Evolutionary conservation across 2,329 filamentous ascomycete genomes (phyloP).

Genomic region (Rachicladosporium sp.): DNA sequence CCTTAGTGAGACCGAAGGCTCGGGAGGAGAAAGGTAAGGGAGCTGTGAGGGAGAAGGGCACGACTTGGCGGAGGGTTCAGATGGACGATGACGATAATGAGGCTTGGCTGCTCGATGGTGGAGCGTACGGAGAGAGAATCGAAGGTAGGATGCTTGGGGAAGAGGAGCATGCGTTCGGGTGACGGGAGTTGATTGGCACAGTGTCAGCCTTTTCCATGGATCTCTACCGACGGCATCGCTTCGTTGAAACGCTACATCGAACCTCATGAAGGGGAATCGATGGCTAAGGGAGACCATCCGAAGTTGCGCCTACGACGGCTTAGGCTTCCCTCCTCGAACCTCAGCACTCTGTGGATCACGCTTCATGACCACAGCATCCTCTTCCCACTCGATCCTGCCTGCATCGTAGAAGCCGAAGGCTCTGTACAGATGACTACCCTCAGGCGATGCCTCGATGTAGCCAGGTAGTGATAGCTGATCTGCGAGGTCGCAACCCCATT

Average conservation of each 20-base stretch:
- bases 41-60: conserved; percentile 28
- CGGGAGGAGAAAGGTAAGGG: conserved; percentile 42
- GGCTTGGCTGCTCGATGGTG: conserved; percentile 41
- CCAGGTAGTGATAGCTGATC: conserved; percentile 19
- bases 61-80: conserved; percentile 38
- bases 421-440: conserved; percentile 16
- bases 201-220: too few relatives aligned
- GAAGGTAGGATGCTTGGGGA: conserved; percentile 14
- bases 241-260: too few relatives aligned
- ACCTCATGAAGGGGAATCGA: too few relatives aligned
- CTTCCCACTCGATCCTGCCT: too few relatives aligned
- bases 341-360: too few relatives aligned
- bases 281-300: too few relatives aligned
- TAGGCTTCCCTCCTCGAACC: too few relatives aligned
- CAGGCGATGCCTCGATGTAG: conserved; percentile 18
- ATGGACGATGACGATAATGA: conserved; percentile 43
- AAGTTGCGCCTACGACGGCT: too few relatives aligned
- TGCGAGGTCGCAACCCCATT: conserved; percentile 26
- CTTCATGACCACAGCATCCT: too few relatives aligned
- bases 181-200: background rate
- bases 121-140: conserved; percentile 32
- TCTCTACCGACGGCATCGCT: too few relatives aligned
- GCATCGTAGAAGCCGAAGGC: conserved; percentile 14
- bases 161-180: conserved; percentile 19
- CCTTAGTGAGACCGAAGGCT: conserved; percentile 51